Evolutionary conservation across 1,284 basidiomycete species (phyloP).

Genomic region (Mycosarcoma maydis): DNA sequence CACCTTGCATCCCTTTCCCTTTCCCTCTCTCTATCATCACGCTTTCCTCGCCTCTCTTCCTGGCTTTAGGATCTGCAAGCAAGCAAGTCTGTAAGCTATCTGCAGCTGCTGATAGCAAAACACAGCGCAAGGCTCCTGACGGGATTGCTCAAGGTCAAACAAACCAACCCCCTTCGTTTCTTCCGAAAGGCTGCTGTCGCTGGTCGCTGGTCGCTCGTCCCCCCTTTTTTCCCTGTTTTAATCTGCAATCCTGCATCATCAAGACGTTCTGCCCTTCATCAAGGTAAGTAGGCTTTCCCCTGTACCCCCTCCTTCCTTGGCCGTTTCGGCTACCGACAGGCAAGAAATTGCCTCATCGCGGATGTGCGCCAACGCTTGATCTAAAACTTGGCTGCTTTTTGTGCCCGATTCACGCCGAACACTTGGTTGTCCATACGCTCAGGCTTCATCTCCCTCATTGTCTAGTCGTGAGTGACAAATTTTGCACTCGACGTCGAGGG

Average conservation of each 20-base stretch:
- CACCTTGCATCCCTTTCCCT: constrained; percentile 18
- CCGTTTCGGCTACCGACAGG: not conserved
- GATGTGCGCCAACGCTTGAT: not conserved
- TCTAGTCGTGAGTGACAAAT: constrained; percentile 9
- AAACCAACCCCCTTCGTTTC: no score
- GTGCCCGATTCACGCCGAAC: not conserved
- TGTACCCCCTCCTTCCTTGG: not conserved
- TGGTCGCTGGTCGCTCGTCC: constrained; percentile 33
- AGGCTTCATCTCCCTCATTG: not conserved
- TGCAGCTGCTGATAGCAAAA: not conserved
- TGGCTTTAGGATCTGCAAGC: not conserved
- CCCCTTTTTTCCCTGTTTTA: constrained; percentile 6
- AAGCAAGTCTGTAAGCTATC: not conserved
- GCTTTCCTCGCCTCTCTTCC: constrained; percentile 16
- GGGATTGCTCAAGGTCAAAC: no score
- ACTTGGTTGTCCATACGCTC: no score
- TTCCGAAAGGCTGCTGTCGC: constrained; percentile 25
- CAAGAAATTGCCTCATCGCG: not conserved
- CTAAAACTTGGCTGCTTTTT: not conserved
- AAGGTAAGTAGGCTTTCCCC: not conserved
- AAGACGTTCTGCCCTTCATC: not conserved
- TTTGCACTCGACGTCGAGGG: not conserved
- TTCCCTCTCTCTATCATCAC: not conserved
- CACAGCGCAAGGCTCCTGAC: no score
- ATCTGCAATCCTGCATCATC: constrained; percentile 5